Percentiles rank a stretch among this genome's conserved stretches.
phyloP scores from a whole-genome alignment of 2,329 filamentous ascomycete genomes.

The Venturia carpophila region DNA sequence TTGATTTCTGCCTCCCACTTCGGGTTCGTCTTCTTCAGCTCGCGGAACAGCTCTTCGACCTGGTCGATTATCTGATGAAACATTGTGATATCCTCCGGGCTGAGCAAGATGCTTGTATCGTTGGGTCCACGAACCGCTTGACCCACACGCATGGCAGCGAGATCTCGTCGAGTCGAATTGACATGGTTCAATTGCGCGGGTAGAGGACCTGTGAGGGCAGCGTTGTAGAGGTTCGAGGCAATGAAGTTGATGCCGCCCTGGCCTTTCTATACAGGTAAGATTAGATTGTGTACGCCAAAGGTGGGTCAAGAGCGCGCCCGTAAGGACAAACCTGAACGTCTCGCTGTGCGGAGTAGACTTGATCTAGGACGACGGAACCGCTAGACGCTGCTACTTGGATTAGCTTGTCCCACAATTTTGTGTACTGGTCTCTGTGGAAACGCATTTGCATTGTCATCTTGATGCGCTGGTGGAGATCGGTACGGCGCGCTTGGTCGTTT shows the following conservation, averaged over 20 bases:
- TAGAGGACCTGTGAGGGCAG: not conserved
- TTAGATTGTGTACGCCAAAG: not conserved
- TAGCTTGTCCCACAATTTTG: conserved; percentile 6
- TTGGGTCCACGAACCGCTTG: not conserved
- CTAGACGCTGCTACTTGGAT: not conserved
- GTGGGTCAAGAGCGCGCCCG: not conserved
- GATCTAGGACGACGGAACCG: not conserved
- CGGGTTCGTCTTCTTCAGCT: not conserved
- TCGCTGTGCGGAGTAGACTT: conserved; percentile 3
- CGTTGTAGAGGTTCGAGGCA: conserved; percentile 7
- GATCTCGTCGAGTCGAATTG: not conserved
- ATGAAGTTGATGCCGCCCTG: not conserved
- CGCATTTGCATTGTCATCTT: conserved; percentile 11
- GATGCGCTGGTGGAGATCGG: conserved; percentile 7
- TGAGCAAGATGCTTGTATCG: not conserved
- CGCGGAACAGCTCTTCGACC: not conserved
- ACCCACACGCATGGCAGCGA: not conserved
- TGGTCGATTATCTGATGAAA: not conserved
- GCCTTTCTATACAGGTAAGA: not conserved
- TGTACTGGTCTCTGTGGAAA: not conserved
- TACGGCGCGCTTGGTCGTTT: not conserved
- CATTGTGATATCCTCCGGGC: not conserved
- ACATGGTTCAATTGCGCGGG: not conserved
- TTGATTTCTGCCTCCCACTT: not conserved
- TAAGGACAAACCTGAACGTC: not conserved